phyloP scores from a whole-genome alignment of 2,329 filamentous ascomycete species.

The Cladosporium sp. region DNA sequence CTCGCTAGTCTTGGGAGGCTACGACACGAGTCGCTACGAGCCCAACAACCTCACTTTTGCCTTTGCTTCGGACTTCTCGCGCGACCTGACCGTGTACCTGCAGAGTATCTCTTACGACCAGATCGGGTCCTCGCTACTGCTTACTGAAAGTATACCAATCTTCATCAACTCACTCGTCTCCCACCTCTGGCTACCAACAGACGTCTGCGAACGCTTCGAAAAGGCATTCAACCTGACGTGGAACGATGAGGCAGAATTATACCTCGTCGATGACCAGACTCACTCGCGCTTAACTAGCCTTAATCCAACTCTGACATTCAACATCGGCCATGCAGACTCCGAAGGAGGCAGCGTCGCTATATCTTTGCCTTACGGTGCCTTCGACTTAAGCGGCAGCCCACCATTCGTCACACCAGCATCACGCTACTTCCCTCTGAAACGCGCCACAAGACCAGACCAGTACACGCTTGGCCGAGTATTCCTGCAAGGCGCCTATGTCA shows the following conservation, averaged over 20 bases:
- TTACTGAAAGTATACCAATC: constrained; percentile 16
- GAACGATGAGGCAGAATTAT: constrained; percentile 34
- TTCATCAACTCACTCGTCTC: constrained; percentile 40
- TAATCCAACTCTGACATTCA: constrained; percentile 38
- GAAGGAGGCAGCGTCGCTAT: constrained; percentile 18
- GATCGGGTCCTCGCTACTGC: constrained; percentile 21
- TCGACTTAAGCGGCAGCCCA: constrained; percentile 24
- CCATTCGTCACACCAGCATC: constrained; percentile 17
- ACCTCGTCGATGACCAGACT: constrained; percentile 36
- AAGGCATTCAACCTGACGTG: constrained; percentile 37
- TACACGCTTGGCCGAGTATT: constrained; percentile 26
- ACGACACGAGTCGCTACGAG: constrained; percentile 25
- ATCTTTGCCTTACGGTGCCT: constrained; percentile 28
- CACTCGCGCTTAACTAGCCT: constrained; percentile 30
- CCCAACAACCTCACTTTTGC: constrained; percentile 27
- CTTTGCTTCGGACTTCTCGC: constrained; percentile 24
- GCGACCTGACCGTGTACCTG: constrained; percentile 23
- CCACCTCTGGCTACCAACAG: constrained; percentile 37
- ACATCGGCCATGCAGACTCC: constrained; percentile 14
- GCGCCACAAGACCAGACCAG: constrained; percentile 22
- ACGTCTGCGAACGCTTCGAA: constrained; percentile 38
- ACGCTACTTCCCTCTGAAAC: constrained; percentile 26
- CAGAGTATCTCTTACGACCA: constrained; percentile 23
- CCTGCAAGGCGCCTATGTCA: constrained; percentile 29
- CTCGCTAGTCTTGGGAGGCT: constrained; percentile 39